Base-by-base conservation (phyloP, 805 yeast species). In the Barnettozyma siamensis region DNA sequence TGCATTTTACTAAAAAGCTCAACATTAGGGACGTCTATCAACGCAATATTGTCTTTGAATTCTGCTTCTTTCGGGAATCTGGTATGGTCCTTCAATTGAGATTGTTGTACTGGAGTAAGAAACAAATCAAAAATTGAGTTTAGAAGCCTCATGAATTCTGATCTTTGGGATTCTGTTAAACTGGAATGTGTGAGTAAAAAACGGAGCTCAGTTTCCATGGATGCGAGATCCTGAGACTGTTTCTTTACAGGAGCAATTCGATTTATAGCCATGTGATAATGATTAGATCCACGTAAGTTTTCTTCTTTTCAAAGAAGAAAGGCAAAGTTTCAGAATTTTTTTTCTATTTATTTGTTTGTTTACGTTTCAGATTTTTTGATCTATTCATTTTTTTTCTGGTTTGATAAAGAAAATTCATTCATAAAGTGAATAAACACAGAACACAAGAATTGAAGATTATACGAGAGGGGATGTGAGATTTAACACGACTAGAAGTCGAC, bases 401-500 rank as follows among this genome's bases (percentile, higher is more conserved):
- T n/a, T n/a, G n/a, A n/a, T n/a, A 33, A n/a, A 11, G 9, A 23
- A 33, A 24, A 24, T 19, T 24, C 28, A 34, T 16, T 15, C 29
- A 23, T 23, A 23, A 23, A 23, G 26, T 23, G 26, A 12, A 21
- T 12, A 11, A 7, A 15, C 35, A 32, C 27, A 28, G 20, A 18
- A 26, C 13, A 26, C 7, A 26, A 26, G 29, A 26, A 26, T 26
- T 26, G 29, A 26, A 26, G 18, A 16, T 29, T 15, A 33, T 13
- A 21, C 17, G 19, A 10, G n/a, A 20, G 23, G 5, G 4, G 13
- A 18, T 7, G 16, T 12, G n/a, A 11, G 29, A 7, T 21, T 7
- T 21, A 21, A 21, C 13, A 17, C 11, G 16, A 7, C 29, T 65
- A 78, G 49, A 82, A 83, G 49, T 82, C 86, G 24, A 65, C 60